Conservation (phyloP, 2,329 filamentous ascomycete genomes). For the Juglanconis sp. region DNA sequence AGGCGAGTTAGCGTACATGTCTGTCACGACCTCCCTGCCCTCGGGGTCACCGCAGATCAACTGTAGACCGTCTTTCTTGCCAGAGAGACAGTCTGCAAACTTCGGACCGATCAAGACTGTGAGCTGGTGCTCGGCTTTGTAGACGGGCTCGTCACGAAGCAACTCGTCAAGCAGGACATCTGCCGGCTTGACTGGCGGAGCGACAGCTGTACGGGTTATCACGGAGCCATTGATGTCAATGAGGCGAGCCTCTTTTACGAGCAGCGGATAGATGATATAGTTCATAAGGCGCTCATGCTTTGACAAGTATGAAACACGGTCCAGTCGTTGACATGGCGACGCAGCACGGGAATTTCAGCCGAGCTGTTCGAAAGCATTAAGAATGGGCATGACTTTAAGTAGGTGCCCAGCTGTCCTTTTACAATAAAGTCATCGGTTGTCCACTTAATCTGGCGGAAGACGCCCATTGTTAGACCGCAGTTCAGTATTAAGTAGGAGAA, state of each 20-base stretch:
- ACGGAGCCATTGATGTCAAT: conserved; percentile 23
- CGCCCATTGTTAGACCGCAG: background rate
- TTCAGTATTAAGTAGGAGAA: background rate
- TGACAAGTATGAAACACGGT: conserved; percentile 24
- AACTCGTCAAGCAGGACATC: conserved; percentile 27
- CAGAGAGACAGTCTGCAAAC: conserved; percentile 17
- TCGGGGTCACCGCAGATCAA: conserved; percentile 19
- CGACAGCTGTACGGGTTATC: conserved; percentile 28
- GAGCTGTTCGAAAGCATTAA: conserved; percentile 34
- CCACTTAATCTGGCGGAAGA: background rate
- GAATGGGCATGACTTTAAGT: conserved; percentile 10
- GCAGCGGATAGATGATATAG: conserved; percentile 28
- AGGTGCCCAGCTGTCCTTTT: conserved; percentile 4
- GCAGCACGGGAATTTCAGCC: conserved; percentile 26
- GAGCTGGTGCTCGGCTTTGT: conserved; percentile 24
- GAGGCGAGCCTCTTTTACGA: conserved; percentile 29
- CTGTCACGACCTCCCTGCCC: conserved; percentile 18
- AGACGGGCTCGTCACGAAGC: conserved; percentile 25
- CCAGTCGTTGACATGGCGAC: conserved; percentile 23
- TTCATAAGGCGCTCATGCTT: conserved; percentile 26
- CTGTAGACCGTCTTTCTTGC: conserved; percentile 15
- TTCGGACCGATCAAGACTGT: conserved; percentile 9
- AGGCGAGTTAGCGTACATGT: no score
- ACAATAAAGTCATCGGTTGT: background rate
- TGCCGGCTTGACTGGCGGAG: conserved; percentile 23